These are phyloP conservation scores for Hydnomerulius pinastri DNA, from an alignment of 768 basidiomycete genomes.

Conservation along the genomic window DNA sequence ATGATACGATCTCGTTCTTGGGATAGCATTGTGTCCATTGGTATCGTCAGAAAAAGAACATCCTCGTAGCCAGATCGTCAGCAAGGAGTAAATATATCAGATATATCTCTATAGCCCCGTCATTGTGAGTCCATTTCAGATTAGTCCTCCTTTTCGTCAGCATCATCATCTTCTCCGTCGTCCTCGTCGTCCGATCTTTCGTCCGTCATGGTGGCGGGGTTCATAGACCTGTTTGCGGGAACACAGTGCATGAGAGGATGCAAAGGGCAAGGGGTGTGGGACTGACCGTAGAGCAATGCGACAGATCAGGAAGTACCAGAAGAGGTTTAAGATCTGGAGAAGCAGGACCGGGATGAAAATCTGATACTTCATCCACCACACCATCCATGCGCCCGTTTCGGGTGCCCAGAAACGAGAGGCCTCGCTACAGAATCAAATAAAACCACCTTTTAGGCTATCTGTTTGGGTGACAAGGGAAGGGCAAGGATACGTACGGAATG, in stretches of 20 bases:
- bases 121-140: no score
- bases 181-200: conserved; percentile 82
- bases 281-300: conserved; percentile 75
- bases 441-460: conserved; percentile 5
- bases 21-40: conserved; percentile 5
- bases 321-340: conserved; percentile 83
- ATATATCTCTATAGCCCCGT: background rate
- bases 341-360: conserved; percentile 74
- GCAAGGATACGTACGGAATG: conserved; percentile 60
- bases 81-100: background rate
- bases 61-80: conserved; percentile 1
- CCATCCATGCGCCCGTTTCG: conserved; percentile 66
- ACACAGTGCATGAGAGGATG: conserved; percentile 10
- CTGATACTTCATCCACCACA: conserved; percentile 79
- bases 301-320: conserved; percentile 89
- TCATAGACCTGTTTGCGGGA: conserved; percentile 58
- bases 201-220: conserved; percentile 53
- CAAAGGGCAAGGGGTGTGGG: background rate
- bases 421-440: conserved; percentile 39
- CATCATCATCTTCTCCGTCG: conserved; percentile 42
- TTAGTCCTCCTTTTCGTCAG: conserved; percentile 35
- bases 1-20: no score
- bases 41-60: conserved; percentile 1
- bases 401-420: conserved; percentile 58
- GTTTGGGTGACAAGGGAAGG: background rate